Conservation (phyloP, 169 alveolate species). For the Eimeria falciformis region DNA sequence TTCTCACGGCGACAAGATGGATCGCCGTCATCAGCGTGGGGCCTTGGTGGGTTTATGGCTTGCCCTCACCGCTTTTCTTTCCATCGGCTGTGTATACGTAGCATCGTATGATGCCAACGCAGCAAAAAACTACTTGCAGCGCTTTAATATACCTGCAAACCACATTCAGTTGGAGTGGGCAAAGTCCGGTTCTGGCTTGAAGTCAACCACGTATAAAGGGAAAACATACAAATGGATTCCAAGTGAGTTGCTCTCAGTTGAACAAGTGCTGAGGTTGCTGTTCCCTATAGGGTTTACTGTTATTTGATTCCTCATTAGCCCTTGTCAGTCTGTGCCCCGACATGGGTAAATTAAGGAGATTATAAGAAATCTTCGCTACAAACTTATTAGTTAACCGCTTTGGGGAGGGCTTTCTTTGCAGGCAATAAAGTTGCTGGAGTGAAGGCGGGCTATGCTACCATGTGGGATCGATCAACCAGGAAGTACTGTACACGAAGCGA, state of each 20-base stretch:
- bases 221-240: constrained; percentile 59
- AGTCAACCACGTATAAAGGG: neutral
- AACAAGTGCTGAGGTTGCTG: neutral
- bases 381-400: neutral
- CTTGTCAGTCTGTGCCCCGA: neutral
- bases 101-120: neutral
- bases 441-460: constrained; percentile 68
- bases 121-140: constrained; percentile 70
- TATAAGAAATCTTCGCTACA: neutral
- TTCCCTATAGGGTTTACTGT: neutral
- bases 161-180: constrained; percentile 73
- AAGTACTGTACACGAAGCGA: constrained; percentile 54
- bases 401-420: neutral
- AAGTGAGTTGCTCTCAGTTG: constrained; percentile 40
- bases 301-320: neutral
- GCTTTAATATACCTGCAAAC: constrained; percentile 72
- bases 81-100: constrained; percentile 6
- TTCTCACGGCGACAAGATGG: no score
- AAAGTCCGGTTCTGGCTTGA: constrained; percentile 32
- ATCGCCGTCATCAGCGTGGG: no score
- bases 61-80: neutral
- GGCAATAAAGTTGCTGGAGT: constrained; percentile 72
- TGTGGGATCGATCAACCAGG: constrained; percentile 72
- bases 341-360: neutral
- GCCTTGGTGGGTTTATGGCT: constrained; percentile 35